Evolutionary conservation across 768 basidiomycete genomes (phyloP).

Genomic region (Psilocybe subaeruginosa): DNA sequence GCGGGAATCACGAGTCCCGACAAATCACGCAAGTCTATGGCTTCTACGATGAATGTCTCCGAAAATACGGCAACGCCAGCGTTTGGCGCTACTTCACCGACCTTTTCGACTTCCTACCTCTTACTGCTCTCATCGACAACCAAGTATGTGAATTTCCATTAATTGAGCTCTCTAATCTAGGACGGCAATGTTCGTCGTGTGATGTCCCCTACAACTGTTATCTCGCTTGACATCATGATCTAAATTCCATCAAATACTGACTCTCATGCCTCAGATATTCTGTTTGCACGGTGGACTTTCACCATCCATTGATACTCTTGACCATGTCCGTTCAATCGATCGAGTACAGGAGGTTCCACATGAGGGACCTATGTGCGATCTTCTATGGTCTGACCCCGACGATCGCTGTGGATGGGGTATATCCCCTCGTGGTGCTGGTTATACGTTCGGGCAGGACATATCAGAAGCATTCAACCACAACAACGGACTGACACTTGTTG

Average conservation of each 20-base stretch:
- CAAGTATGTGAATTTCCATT: conserved; percentile 69
- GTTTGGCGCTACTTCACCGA: conserved; percentile 99
- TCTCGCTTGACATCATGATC: conserved; percentile 10
- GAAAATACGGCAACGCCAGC: conserved; percentile 99
- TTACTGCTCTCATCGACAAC: conserved; percentile 98
- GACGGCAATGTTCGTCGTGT: conserved; percentile 18
- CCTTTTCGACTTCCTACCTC: conserved; percentile 95
- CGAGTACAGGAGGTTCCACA: conserved; percentile 99
- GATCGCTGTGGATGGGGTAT: conserved; percentile 99
- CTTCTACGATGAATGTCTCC: conserved; percentile 98
- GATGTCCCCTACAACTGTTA: conserved; percentile 17
- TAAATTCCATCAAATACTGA: conserved; percentile 4
- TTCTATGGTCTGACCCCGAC: conserved; percentile 99
- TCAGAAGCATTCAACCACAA: conserved; percentile 99
- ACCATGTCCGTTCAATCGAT: conserved; percentile 98
- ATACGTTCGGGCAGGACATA: conserved; percentile 99
- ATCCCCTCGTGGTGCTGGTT: conserved; percentile 97
- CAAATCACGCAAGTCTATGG: conserved; percentile 99
- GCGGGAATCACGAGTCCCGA: conserved; percentile 98
- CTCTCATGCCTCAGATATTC: conserved; percentile 75
- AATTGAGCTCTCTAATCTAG: conserved; percentile 3
- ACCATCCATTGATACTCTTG: conserved; percentile 98
- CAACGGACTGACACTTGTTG: conserved; percentile 95
- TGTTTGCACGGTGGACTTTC: conserved; percentile 97
- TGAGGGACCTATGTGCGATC: conserved; percentile 99